Conservation (phyloP, 2,329 filamentous ascomycete genomes). For the Karstenula rhodostoma region DNA sequence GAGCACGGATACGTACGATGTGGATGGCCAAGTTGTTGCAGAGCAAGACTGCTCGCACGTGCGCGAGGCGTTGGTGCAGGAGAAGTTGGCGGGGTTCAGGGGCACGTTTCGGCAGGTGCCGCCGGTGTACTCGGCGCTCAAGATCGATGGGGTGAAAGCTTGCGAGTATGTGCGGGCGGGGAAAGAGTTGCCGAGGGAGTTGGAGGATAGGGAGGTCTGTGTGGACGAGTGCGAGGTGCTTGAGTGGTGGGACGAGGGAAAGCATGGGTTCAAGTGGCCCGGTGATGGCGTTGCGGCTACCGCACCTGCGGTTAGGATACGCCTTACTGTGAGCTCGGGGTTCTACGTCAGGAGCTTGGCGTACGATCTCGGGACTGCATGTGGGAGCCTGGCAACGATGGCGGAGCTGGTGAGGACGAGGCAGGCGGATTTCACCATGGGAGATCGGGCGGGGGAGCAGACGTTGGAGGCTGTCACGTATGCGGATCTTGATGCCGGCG, state of each 20-base stretch:
- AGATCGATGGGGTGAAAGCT: conserved; percentile 40
- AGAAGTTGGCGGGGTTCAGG: conserved; percentile 27
- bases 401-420: conserved; percentile 31
- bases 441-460: conserved; percentile 13
- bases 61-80: conserved; percentile 27
- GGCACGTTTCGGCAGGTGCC: conserved; percentile 37
- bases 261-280: conserved; percentile 27
- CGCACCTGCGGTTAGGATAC: conserved; percentile 31
- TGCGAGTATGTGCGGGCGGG: conserved; percentile 39
- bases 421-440: conserved; percentile 32
- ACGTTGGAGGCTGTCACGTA: conserved; percentile 30
- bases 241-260: conserved; percentile 32
- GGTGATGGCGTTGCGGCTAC: conserved; percentile 18
- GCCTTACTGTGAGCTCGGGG: conserved; percentile 37
- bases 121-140: conserved; percentile 41
- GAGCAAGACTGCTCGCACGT: conserved; percentile 27
- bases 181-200: conserved; percentile 31
- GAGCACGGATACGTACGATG: conserved; percentile 43
- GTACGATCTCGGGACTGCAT: conserved; percentile 39
- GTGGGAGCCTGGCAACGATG: conserved; percentile 36
- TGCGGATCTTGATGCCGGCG: conserved; percentile 31
- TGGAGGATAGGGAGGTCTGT: conserved; percentile 38
- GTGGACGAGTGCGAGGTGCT: conserved; percentile 40
- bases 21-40: conserved; percentile 29
- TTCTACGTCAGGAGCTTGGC: conserved; percentile 47